Base-by-base conservation (phyloP, 1,284 basidiomycete species). In the Apiotrichum laibachii region DNA sequence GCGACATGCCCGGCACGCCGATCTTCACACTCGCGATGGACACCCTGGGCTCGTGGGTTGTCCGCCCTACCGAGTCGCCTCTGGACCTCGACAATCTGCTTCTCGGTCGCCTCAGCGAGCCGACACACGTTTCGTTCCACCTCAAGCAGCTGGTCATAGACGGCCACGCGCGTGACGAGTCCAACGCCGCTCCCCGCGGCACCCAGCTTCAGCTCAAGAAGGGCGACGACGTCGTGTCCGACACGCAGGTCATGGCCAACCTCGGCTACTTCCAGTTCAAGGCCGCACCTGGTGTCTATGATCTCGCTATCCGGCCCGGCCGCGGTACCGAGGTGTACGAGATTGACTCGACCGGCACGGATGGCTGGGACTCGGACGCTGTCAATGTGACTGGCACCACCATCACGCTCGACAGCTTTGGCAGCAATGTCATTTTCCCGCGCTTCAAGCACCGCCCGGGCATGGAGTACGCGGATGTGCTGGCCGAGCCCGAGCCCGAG, bases 61-160 rank as follows among this genome's bases (percentile, higher is more conserved):
- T 93, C 16, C 88, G 92, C 50, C 93, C 95, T 0, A 85, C 85
- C 22, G 86, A 92, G 70, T 90, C 93, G 0, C 81, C 89, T 0
- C 91, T 96, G 66, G 95, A 99, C 75, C 85, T 99, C 26, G 96
- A 99, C 80, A 99, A 99, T 72, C 89, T 99, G 57, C 88, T 93
- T 45, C 84, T 98, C 9, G 82, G 83, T 33, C 85, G 89, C 51
- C 80, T 82, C 18, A 60, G 62, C 50, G 62, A 67, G 3, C 76
- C 53, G 81, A 88, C 55, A 7, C 82, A 97, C n/a, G 85, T 90
- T 57, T 88, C 88, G 0, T 97, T 95, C 79, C 85, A 88, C 57
- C 85, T 99, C 12, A 92, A 96, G 70, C 89, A 92, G 66, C 83
- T 99, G 22, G 86, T 98, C 39, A 84, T 98, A 49, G 94, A 97